A percentile compares a stretch with the other conserved stretches of the same genome.
Evolutionary conservation across 2,329 filamentous ascomycete species (phyloP).

Genomic region (Aspergillus sergii): DNA sequence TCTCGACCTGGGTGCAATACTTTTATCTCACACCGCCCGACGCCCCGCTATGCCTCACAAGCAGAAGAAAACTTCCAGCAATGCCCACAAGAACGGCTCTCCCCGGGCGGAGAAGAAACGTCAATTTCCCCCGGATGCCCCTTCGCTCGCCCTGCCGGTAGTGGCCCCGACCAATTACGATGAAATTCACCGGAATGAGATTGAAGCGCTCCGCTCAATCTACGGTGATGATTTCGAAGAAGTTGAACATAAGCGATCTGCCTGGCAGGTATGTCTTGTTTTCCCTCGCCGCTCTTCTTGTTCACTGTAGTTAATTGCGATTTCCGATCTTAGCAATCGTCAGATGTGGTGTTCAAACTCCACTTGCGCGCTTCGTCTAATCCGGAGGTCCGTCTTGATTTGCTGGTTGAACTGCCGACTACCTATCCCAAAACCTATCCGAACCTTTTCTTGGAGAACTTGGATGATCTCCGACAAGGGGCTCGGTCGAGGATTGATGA

Average conservation of each 20-base stretch:
- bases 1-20: conserved; percentile 24
- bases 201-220: conserved; percentile 82
- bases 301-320: conserved; percentile 2
- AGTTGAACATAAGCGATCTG: conserved; percentile 67
- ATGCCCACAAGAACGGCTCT: conserved; percentile 36
- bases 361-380: conserved; percentile 74
- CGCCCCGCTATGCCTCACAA: conserved; percentile 49
- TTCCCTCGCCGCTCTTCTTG: conserved; percentile 12
- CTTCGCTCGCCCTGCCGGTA: conserved; percentile 34
- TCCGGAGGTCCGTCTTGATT: conserved; percentile 67
- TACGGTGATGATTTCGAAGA: conserved; percentile 86
- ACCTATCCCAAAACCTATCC: conserved; percentile 89
- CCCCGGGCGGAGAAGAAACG: conserved; percentile 41
- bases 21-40: conserved; percentile 33
- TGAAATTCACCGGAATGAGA: conserved; percentile 84
- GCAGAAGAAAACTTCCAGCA: conserved; percentile 44
- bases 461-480: conserved; percentile 67
- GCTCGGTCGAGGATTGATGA: conserved; percentile 71
- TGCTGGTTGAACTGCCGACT: conserved; percentile 81
- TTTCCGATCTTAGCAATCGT: conserved; percentile 63
- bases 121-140: conserved; percentile 27
- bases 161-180: conserved; percentile 65
- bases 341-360: conserved; percentile 78
- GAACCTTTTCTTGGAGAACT: conserved; percentile 67
- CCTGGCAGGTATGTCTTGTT: conserved; percentile 74